These are phyloP conservation scores for Aspergillus clavatus DNA, from an alignment of 2,329 filamentous ascomycete species.

Conservation along the genomic window DNA sequence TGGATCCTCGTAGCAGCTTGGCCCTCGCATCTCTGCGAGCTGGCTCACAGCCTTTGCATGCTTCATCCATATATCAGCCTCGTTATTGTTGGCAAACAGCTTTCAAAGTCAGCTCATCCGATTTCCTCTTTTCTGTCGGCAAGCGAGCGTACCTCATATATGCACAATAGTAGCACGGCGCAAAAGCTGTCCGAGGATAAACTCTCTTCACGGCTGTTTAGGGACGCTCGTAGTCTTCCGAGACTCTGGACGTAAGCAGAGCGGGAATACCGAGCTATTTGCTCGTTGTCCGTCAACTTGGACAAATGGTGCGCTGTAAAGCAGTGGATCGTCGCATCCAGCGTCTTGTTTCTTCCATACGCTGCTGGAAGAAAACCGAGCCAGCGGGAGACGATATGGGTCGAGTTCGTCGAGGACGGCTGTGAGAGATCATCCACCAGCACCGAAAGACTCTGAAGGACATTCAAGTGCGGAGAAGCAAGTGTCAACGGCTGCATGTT, in stretches of 20 bases:
- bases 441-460: constrained; percentile 19
- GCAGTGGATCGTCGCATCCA: constrained; percentile 24
- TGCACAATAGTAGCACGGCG: constrained; percentile 26
- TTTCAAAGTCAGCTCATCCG: constrained; percentile 7
- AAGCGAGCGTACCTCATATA: constrained; percentile 31
- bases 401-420: constrained; percentile 13
- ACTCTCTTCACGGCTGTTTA: constrained; percentile 14
- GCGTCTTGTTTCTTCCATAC: constrained; percentile 21
- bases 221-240: constrained; percentile 17
- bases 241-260: constrained; percentile 24
- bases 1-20: constrained; percentile 16
- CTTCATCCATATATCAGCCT: constrained; percentile 27
- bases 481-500: constrained; percentile 3
- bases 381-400: constrained; percentile 19
- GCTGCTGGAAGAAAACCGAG: constrained; percentile 21
- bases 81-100: constrained; percentile 24
- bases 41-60: constrained; percentile 26
- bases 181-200: constrained; percentile 26
- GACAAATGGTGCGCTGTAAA: constrained; percentile 27
- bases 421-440: constrained; percentile 22
- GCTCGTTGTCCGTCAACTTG: constrained; percentile 11
- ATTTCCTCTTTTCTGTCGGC: no score
- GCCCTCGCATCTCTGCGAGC: constrained; percentile 21
- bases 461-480: constrained; percentile 13
- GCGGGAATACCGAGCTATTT: constrained; percentile 22